Conservation (phyloP, 164 flowering plant genomes). For the Sedum album region DNA sequence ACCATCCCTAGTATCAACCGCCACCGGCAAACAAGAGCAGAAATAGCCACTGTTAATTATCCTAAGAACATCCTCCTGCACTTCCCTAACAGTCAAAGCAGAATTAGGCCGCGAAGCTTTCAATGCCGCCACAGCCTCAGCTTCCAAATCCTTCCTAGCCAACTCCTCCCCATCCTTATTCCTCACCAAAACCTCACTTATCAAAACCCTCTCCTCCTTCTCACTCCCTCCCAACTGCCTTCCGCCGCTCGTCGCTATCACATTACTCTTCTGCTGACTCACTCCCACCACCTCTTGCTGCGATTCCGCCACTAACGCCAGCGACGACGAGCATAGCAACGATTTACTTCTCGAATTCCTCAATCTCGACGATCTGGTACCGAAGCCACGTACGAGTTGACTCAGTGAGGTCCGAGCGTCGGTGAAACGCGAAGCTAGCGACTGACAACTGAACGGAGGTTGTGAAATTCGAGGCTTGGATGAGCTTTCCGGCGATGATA, state of each 20-base stretch:
- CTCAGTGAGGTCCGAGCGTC: neutral
- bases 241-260: neutral
- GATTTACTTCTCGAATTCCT: neutral
- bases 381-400: neutral
- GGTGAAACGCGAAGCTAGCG: neutral
- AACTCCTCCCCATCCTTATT: slow-evolving; percentile 94
- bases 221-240: slow-evolving; percentile 21
- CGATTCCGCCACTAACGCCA: neutral
- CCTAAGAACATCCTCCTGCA: slow-evolving; percentile 91
- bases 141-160: slow-evolving; percentile 84
- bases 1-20: slow-evolving; percentile 91
- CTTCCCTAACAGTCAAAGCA: slow-evolving; percentile 81
- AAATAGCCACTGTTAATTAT: slow-evolving; percentile 85
- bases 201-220: slow-evolving; percentile 85
- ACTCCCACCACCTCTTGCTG: neutral
- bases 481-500: slow-evolving; percentile 11
- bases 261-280: slow-evolving; percentile 1
- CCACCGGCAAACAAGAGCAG: slow-evolving; percentile 88
- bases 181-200: slow-evolving; percentile 85
- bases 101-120: slow-evolving; percentile 77
- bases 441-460: slow-evolving; percentile 1
- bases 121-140: slow-evolving; percentile 61
- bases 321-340: neutral
- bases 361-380: neutral
- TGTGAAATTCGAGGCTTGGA: neutral